A percentile compares a stretch with the other conserved stretches of the same genome.
These are phyloP conservation scores for Mucor mucedo DNA, from an alignment of 371 early-diverging fungal genomes.

Conservation along the genomic window DNA sequence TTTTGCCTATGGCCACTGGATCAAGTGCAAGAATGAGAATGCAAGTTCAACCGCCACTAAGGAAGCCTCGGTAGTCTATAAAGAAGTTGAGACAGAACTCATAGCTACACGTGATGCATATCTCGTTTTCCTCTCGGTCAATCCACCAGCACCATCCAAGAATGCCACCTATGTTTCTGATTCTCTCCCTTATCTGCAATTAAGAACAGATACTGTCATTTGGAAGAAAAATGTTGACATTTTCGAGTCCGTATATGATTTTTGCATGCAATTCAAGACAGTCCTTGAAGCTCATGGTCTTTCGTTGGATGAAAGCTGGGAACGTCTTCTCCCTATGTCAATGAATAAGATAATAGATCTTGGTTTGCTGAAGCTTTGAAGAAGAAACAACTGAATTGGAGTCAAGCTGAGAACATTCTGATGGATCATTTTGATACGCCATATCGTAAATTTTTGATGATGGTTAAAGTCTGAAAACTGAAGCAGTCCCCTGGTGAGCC, in stretches of 20 bases:
- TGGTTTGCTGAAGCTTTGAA: conserved; percentile 10
- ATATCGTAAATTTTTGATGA: conserved; percentile 7
- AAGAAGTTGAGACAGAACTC: too few species aligned
- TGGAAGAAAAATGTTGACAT: too few species aligned
- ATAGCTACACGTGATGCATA: too few species aligned
- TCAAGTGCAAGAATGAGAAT: too few species aligned
- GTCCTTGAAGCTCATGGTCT: background rate
- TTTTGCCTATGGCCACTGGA: too few species aligned
- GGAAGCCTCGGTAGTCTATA: too few species aligned
- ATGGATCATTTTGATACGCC: conserved; percentile 12
- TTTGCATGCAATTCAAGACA: background rate
- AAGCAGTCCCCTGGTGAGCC: background rate
- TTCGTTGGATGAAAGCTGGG: background rate
- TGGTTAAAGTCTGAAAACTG: background rate
- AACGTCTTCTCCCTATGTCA: conserved; percentile 12
- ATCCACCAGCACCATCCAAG: too few species aligned
- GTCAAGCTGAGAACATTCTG: background rate
- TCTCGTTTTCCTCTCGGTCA: too few species aligned
- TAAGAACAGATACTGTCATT: too few species aligned
- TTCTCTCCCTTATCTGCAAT: too few species aligned
- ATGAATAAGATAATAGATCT: conserved; percentile 3
- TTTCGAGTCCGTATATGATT: conserved; percentile 8
- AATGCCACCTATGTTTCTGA: too few species aligned
- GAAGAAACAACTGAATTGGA: background rate
- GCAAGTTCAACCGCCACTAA: too few species aligned